Base-by-base conservation (phyloP, 1,284 basidiomycete genomes). In the Inonotus hispidus region DNA sequence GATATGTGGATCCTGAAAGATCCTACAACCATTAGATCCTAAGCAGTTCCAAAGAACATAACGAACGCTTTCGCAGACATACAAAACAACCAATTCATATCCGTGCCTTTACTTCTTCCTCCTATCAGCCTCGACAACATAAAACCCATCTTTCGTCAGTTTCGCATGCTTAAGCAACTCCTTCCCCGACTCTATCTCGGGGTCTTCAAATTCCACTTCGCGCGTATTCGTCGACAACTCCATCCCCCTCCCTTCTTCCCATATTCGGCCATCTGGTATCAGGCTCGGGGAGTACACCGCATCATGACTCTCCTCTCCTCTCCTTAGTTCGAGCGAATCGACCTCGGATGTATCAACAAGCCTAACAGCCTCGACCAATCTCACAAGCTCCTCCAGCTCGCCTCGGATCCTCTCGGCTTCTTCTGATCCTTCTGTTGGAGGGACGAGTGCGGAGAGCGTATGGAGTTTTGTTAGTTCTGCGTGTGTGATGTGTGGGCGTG, bases 281-380 rank as follows among this genome's bases (percentile, higher is more conserved):
- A 21, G 4, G 7, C 13, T 45, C 29, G n/a, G n/a, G n/a, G n/a
- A n/a, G n/a, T 35, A 21, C 46, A 27, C 29, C 27, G 2, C 49
- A 16, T 29, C 59, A 61, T 54, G 64, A 56, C 37, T 41, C 61
- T 63, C 66, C 38, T 64, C 59, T 25, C 62, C 59, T 5, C 27
- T 7, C 25, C 7, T n/a, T 14, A 6, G 62, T 29, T 69, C 69
- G n/a, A n/a, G n/a, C n/a, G n/a, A n/a, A 23, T 41, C 38, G 23
- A 63, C 43, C 38, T 52, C 7, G 3, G 64, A 64, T 13, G 63
- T 66, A 59, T 87, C 72, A 41, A 85, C 83, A 29, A 88, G 70
- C 69, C 82, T 87, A 57, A 91, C 89, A 4, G 89, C 89, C 68
- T 92, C 89, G 10, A 92, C 88, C 6, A 92, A 75, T 64, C 79